These are phyloP conservation scores for Cichorium intybus DNA, from an alignment of 140 eudicot species.

Conservation along the genomic window DNA sequence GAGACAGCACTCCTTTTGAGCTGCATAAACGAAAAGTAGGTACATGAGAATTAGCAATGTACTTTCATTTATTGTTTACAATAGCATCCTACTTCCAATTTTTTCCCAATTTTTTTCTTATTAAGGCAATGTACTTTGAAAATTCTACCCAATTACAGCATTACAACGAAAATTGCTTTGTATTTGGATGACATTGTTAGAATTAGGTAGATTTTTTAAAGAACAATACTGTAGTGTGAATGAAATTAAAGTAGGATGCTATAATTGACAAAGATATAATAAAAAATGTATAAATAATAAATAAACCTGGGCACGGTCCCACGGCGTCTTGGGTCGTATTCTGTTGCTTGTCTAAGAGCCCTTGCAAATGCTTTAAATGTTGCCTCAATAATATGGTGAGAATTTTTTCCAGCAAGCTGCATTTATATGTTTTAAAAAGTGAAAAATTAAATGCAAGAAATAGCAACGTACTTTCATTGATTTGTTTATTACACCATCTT, in stretches of 20 bases:
- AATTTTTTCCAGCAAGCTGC: slow-evolving; percentile 92
- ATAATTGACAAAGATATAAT: no score
- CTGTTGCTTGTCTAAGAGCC: slow-evolving; percentile 97
- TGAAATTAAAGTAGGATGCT: no score
- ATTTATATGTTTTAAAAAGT: slow-evolving; percentile 4
- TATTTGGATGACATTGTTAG: no score
- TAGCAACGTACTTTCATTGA: background rate
- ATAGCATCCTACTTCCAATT: no score
- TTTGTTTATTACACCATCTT: no score
- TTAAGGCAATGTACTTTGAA: no score
- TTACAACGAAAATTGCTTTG: no score
- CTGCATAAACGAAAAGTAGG: slow-evolving; percentile 39
- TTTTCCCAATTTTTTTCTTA: no score
- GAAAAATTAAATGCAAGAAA: background rate
- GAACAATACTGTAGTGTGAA: no score
- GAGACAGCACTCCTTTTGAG: slow-evolving; percentile 81
- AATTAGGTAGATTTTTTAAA: no score
- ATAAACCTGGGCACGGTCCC: slow-evolving; percentile 84
- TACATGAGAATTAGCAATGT: slow-evolving; percentile 4
- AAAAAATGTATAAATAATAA: no score
- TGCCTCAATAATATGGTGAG: slow-evolving; percentile 98
- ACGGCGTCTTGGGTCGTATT: slow-evolving; percentile 78
- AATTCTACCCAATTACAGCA: background rate
- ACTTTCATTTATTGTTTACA: background rate
- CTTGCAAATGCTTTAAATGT: slow-evolving; percentile 96